Conservation (phyloP, 257 asterid species). For the Misopates orontium region DNA sequence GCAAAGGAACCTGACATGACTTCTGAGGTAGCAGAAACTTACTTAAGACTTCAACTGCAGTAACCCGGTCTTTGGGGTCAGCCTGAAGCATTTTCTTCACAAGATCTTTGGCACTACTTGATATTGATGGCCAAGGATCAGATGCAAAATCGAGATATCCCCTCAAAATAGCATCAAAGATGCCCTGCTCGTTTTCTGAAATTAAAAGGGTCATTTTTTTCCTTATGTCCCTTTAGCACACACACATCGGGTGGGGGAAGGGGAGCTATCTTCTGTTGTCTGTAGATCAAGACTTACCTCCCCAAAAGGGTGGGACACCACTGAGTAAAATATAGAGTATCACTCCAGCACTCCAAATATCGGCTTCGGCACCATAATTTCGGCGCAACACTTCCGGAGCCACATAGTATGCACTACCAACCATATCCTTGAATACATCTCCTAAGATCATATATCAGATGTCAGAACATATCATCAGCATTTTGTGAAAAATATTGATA, state of each 20-base stretch:
- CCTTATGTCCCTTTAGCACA: too few relatives aligned
- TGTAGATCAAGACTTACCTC: slow-evolving; percentile 51
- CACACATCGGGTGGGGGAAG: too few relatives aligned
- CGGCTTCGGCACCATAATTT: slow-evolving; percentile 79
- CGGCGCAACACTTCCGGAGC: slow-evolving; percentile 90
- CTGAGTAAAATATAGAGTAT: slow-evolving; percentile 77
- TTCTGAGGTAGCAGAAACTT: slow-evolving; percentile 26
- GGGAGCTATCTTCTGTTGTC: background rate
- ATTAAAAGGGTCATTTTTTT: slow-evolving; percentile 26
- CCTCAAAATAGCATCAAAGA: slow-evolving; percentile 72
- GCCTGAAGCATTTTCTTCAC: slow-evolving; percentile 91
- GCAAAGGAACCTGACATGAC: background rate
- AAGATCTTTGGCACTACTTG: slow-evolving; percentile 94
- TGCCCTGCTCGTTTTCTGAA: slow-evolving; percentile 82
- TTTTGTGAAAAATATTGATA: background rate
- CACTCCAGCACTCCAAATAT: slow-evolving; percentile 93
- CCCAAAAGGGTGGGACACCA: slow-evolving; percentile 93
- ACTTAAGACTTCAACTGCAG: slow-evolving; percentile 82
- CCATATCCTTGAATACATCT: slow-evolving; percentile 73
- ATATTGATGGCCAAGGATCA: slow-evolving; percentile 94
- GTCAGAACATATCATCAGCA: slow-evolving; percentile 12
- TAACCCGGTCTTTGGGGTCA: slow-evolving; percentile 74
- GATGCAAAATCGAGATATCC: slow-evolving; percentile 85
- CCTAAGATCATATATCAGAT: slow-evolving; percentile 45
- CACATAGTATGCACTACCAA: slow-evolving; percentile 90